Evolutionary conservation across 1,284 basidiomycete species (phyloP).

Genomic region (Trichosporon inkin): DNA sequence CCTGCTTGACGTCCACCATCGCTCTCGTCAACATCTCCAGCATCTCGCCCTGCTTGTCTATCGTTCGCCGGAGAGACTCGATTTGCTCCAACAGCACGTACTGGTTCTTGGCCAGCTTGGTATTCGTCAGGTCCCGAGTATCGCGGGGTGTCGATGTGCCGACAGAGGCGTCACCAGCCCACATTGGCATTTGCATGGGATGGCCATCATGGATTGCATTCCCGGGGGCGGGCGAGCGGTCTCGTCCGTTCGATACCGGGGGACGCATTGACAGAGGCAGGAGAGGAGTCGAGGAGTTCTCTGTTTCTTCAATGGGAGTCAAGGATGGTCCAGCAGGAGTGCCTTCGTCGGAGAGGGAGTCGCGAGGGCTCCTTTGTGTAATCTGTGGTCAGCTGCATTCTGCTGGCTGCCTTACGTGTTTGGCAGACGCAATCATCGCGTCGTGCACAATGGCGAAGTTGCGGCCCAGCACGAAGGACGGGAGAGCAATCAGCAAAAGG

Average conservation of each 20-base stretch:
- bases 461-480: slow-evolving; percentile 78
- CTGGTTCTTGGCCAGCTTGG: slow-evolving; percentile 50
- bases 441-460: slow-evolving; percentile 87
- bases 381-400: neutral
- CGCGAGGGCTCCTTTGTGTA: neutral
- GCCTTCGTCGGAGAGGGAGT: neutral
- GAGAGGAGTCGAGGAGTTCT: neutral
- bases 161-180: slow-evolving; percentile 18
- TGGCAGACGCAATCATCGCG: slow-evolving; percentile 53
- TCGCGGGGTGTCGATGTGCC: slow-evolving; percentile 10
- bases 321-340: neutral
- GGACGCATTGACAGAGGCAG: neutral
- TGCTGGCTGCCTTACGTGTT: neutral
- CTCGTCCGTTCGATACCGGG: neutral
- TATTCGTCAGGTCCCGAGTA: slow-evolving; percentile 44
- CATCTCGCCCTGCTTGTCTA: slow-evolving; percentile 45
- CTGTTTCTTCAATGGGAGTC: neutral
- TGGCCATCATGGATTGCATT: neutral
- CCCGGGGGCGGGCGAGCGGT: neutral
- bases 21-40: slow-evolving; percentile 11
- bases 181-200: slow-evolving; percentile 13
- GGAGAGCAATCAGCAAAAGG: slow-evolving; percentile 76
- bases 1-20: slow-evolving; percentile 8
- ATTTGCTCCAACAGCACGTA: slow-evolving; percentile 48
- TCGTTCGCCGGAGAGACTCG: slow-evolving; percentile 37